Evolutionary conservation across 2,329 filamentous ascomycete species (phyloP).

Genomic region (Hymenoscyphus albidus): DNA sequence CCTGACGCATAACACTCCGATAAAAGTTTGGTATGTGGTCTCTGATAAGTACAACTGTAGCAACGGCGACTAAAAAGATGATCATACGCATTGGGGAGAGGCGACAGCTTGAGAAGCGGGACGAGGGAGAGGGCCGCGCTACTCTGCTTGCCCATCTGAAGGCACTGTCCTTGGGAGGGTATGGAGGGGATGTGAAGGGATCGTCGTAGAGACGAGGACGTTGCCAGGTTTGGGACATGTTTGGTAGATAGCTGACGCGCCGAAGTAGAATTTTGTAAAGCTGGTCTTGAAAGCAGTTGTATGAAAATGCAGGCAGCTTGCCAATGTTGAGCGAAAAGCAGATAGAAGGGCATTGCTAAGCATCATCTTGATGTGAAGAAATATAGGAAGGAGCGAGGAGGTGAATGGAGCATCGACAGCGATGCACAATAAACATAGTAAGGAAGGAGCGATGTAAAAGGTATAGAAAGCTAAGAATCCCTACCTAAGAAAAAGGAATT

Average conservation of each 20-base stretch:
- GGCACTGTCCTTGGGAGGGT: conserved; percentile 9
- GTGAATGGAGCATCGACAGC: background rate
- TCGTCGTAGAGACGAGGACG: conserved; percentile 20
- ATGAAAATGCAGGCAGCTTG: background rate
- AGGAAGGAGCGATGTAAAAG: background rate
- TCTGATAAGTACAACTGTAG: conserved; percentile 14
- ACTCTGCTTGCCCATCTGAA: conserved; percentile 24
- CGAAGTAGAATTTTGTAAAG: background rate
- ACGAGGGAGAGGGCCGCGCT: conserved; percentile 11
- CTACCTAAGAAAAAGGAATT: background rate
- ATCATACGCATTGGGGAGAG: conserved; percentile 18
- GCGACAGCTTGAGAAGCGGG: conserved; percentile 21
- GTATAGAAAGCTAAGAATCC: background rate
- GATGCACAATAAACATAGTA: background rate
- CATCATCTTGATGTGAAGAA: background rate
- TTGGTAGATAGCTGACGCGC: background rate
- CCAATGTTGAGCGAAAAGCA: background rate
- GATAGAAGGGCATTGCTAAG: background rate
- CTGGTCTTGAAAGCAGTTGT: background rate
- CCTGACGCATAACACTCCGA: background rate
- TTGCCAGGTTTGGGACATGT: conserved; percentile 20
- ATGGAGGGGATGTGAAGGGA: conserved; percentile 24
- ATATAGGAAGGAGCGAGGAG: background rate
- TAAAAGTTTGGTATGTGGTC: conserved; percentile 1
- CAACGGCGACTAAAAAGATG: conserved; percentile 15